These are phyloP conservation scores for Penicillium silybi DNA, from an alignment of 495 filamentous ascomycete species.

Conservation along the genomic window DNA sequence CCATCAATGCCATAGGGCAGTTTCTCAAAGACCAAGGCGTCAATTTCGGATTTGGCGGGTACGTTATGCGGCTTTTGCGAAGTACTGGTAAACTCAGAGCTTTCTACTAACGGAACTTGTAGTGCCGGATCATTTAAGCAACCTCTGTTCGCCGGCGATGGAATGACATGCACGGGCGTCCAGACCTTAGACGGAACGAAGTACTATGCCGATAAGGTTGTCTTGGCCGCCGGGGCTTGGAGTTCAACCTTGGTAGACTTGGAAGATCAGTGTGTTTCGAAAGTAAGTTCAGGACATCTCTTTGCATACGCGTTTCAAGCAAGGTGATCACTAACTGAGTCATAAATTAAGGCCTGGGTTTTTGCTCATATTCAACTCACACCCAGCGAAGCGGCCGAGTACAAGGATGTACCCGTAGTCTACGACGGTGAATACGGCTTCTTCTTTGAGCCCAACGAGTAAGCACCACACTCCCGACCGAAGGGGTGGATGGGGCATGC, in stretches of 20 bases:
- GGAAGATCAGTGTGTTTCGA: constrained; percentile 40
- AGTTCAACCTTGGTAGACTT: constrained; percentile 33
- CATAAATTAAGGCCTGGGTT: constrained; percentile 33
- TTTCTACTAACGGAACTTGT: neutral
- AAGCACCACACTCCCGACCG: neutral
- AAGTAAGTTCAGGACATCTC: constrained; percentile 1
- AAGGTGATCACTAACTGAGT: neutral
- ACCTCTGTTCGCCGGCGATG: constrained; percentile 12
- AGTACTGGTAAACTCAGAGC: neutral
- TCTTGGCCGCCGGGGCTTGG: constrained; percentile 38
- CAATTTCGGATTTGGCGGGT: constrained; percentile 17
- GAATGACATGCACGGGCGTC: constrained; percentile 23
- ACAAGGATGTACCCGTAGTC: constrained; percentile 44
- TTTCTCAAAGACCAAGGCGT: constrained; percentile 11
- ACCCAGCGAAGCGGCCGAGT: constrained; percentile 35
- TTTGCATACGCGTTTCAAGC: constrained; percentile 2
- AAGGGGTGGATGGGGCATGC: neutral
- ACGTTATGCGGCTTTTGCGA: neutral
- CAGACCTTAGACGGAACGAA: constrained; percentile 30
- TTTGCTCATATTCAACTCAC: constrained; percentile 46
- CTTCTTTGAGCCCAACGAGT: constrained; percentile 52
- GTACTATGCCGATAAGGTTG: constrained; percentile 33
- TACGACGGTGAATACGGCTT: constrained; percentile 50
- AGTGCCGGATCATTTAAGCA: constrained; percentile 17
- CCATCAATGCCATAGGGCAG: constrained; percentile 17